Base-by-base conservation (phyloP, 176 grass and related monocot species). In the Aegilops sharonensis region DNA sequence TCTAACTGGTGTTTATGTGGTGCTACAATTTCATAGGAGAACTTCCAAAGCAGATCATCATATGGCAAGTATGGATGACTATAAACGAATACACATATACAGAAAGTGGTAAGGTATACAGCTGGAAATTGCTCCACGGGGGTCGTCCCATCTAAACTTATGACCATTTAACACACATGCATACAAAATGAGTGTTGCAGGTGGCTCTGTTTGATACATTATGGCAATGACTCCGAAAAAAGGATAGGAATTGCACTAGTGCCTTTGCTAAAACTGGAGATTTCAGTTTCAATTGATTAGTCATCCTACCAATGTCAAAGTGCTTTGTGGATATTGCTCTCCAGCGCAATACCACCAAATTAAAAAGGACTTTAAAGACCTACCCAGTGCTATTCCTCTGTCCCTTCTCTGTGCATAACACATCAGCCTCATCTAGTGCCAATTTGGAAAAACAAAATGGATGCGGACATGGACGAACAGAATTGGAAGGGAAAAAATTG, bases 331-430 rank as follows among this genome's bases (percentile, higher is more conserved):
- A 85, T 45, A 61, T 56, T 85, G 86, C 71, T 31, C 11, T 88
- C 90, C 82, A 88, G 64, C 85, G 42, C 43, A 52, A 57, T 31
- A 57, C 37, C 86, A 81, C 50, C 9, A 81, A 81, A 81, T 6
- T 40, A 71, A 71, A 87, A 87, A 47, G 65, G 12, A 65, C 73
- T 75, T 85, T 80, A 77, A 52, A 64, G 63, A 32, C 54, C 27
- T 84, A 78, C 27, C 27, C 71, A 78, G 64, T 78, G 73, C 64
- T 78, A 67, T 14, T 68, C 10, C 47, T 77, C 30, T 81, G 82
- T 48, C 37, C 47, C n/a, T 54, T 63, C 31, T 83, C 10, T 62
- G 81, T 88, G 81, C 77, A 24, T 70, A 65, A 85, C 81, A 88
- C 76, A 88, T 71, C 36, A 62, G 56, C 69, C 62, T 64, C 81